phyloP scores from a whole-genome alignment of 345 rosid species.

The Melaleuca alternifolia region DNA sequence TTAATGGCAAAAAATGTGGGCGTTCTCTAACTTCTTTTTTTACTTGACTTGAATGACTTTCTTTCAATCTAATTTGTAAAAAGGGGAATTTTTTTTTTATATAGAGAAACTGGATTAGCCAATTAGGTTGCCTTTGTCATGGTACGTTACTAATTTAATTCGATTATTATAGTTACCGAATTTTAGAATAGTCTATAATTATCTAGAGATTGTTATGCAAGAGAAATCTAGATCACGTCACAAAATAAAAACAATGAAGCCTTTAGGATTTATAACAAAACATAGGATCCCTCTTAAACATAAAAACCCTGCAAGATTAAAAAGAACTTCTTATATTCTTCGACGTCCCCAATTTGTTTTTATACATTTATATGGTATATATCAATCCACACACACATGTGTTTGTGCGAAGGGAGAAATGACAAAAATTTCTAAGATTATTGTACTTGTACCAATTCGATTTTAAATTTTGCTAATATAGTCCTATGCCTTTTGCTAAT shows the following conservation, averaged over 20 bases:
- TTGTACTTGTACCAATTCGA: too few relatives aligned
- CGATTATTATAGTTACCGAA: too few relatives aligned
- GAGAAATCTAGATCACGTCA: background rate
- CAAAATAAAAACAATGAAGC: too few relatives aligned
- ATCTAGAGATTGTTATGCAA: too few relatives aligned
- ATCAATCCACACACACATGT: too few relatives aligned
- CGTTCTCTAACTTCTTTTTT: background rate
- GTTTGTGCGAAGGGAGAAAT: too few relatives aligned
- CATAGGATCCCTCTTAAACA: background rate
- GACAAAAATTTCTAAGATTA: too few relatives aligned
- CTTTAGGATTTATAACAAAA: background rate
- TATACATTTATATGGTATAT: background rate
- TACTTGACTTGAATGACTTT: background rate
- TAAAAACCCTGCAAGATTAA: background rate
- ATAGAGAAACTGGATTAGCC: too few relatives aligned
- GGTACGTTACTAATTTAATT: background rate
- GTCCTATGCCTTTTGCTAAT: too few relatives aligned
- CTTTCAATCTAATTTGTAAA: background rate
- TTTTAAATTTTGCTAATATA: too few relatives aligned
- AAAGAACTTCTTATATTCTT: background rate
- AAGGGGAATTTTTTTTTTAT: background rate
- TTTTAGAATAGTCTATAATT: background rate
- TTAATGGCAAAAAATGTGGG: background rate
- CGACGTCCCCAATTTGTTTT: background rate
- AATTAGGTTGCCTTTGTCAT: background rate